phyloP scores from a whole-genome alignment of 2,329 filamentous ascomycete genomes.

The Plectosphaerella cucumerina region DNA sequence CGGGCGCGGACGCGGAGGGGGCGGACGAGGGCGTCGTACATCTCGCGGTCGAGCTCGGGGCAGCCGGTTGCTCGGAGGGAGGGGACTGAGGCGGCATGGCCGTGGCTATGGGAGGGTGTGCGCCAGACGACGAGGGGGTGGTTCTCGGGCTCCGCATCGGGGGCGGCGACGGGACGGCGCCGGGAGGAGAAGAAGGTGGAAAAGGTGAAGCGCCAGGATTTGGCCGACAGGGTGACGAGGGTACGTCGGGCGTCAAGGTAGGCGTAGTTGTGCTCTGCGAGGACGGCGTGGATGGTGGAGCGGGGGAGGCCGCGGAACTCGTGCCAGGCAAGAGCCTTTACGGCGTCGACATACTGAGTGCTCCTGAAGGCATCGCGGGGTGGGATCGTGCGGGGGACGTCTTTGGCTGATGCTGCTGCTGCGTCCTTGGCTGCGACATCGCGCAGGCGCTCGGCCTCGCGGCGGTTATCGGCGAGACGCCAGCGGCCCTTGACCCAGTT shows the following conservation, averaged over 20 bases:
- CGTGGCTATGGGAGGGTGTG: conserved; percentile 41
- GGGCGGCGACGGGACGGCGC: conserved; percentile 50
- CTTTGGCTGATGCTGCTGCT: neutral
- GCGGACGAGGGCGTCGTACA: conserved; percentile 52
- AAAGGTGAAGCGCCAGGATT: conserved; percentile 74
- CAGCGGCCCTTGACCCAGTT: conserved; percentile 69
- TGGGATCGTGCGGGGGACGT: conserved; percentile 31
- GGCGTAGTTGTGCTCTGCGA: conserved; percentile 76
- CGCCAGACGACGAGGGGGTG: conserved; percentile 62
- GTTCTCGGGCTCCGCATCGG: conserved; percentile 49
- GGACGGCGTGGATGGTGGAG: conserved; percentile 71
- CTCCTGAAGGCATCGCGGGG: conserved; percentile 61
- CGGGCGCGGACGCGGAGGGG: conserved; percentile 45
- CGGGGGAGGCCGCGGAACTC: conserved; percentile 73
- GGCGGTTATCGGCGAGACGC: conserved; percentile 36
- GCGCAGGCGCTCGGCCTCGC: conserved; percentile 24
- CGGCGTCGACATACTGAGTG: conserved; percentile 63
- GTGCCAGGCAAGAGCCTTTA: conserved; percentile 61
- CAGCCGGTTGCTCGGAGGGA: conserved; percentile 63
- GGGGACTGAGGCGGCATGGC: conserved; percentile 47
- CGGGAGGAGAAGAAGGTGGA: conserved; percentile 62
- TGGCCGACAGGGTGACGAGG: conserved; percentile 63
- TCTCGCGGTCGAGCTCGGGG: conserved; percentile 58
- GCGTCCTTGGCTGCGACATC: conserved; percentile 17
- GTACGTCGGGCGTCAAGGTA: conserved; percentile 69